phyloP scores from a whole-genome alignment of 495 filamentous ascomycete genomes.

The Hapsidospora chrysogenum region DNA sequence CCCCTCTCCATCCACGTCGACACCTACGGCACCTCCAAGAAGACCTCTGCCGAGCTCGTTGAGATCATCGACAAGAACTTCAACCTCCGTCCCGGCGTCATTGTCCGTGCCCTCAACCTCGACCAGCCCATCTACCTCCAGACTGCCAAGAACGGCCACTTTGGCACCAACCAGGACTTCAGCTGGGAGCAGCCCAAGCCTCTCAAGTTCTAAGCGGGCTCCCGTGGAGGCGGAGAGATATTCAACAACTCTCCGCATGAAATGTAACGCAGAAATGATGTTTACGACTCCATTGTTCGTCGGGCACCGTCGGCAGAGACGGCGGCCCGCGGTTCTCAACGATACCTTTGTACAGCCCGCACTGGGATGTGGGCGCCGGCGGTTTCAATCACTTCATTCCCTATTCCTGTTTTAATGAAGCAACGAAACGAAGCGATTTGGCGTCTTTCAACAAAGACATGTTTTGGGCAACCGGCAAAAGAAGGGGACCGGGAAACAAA shows the following conservation, averaged over 20 bases:
- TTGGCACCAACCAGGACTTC: constrained; percentile 91
- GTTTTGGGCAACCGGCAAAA: too few species aligned
- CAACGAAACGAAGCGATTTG: background rate
- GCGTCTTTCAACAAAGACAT: constrained; percentile 30
- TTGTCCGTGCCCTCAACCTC: constrained; percentile 93
- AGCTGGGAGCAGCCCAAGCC: constrained; percentile 95
- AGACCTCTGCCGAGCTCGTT: constrained; percentile 65
- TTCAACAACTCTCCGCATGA: constrained; percentile 16
- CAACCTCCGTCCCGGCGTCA: constrained; percentile 92
- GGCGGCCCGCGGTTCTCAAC: constrained; percentile 22
- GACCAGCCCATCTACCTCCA: constrained; percentile 92
- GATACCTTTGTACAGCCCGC: constrained; percentile 19
- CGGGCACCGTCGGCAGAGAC: constrained; percentile 1
- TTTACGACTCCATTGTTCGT: constrained; percentile 1
- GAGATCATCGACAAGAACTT: constrained; percentile 91
- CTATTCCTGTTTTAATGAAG: constrained; percentile 5
- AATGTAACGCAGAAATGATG: constrained; percentile 4
- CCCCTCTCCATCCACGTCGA: constrained; percentile 85
- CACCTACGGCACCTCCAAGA: constrained; percentile 64
- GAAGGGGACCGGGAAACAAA: too few species aligned
- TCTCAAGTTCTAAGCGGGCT: constrained; percentile 57
- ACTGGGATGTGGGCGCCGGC: background rate
- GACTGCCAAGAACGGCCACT: constrained; percentile 99
- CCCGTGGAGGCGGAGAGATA: constrained; percentile 12
- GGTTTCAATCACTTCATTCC: constrained; percentile 8